These are phyloP conservation scores for Lasiosphaeria miniovina DNA, from an alignment of 495 filamentous ascomycete genomes.

Conservation along the genomic window DNA sequence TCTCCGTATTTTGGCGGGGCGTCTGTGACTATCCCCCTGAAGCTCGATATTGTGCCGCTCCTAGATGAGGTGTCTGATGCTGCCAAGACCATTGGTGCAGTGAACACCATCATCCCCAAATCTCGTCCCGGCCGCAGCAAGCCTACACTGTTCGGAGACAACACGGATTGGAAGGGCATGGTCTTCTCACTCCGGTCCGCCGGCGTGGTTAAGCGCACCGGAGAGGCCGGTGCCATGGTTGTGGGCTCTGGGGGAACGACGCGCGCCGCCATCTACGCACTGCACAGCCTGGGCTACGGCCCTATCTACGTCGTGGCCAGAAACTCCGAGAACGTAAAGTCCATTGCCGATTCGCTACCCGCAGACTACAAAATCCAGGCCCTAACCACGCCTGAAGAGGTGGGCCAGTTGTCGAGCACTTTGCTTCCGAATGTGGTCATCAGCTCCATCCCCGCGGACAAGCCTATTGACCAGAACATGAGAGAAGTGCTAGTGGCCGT, in stretches of 20 bases:
- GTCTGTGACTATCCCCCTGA: slow-evolving; percentile 93
- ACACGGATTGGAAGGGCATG: slow-evolving; percentile 98
- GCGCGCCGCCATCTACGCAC: slow-evolving; percentile 83
- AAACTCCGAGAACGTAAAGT: slow-evolving; percentile 60
- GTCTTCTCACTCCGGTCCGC: slow-evolving; percentile 71
- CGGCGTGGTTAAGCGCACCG: slow-evolving; percentile 49
- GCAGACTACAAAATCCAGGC: slow-evolving; percentile 68
- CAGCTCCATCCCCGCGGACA: slow-evolving; percentile 87
- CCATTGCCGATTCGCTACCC: slow-evolving; percentile 71
- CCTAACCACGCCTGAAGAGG: slow-evolving; percentile 52
- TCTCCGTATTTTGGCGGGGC: slow-evolving; percentile 81
- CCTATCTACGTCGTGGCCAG: slow-evolving; percentile 88
- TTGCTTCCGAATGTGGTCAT: slow-evolving; percentile 69
- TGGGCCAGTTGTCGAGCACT: slow-evolving; percentile 38
- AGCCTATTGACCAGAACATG: slow-evolving; percentile 72
- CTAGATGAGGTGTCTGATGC: slow-evolving; percentile 77
- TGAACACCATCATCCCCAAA: slow-evolving; percentile 81
- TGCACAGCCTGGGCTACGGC: slow-evolving; percentile 76
- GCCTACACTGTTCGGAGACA: slow-evolving; percentile 69
- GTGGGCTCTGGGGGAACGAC: slow-evolving; percentile 91
- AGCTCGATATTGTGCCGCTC: slow-evolving; percentile 79
- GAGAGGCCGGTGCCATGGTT: slow-evolving; percentile 59
- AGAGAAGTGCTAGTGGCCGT: slow-evolving; percentile 62
- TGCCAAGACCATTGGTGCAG: slow-evolving; percentile 80
- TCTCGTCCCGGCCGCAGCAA: slow-evolving; percentile 22